Percentiles rank a stretch among this genome's conserved stretches.
Evolutionary conservation across 495 filamentous ascomycete species (phyloP).

Genomic region (Antarctomyces pellizariae): DNA sequence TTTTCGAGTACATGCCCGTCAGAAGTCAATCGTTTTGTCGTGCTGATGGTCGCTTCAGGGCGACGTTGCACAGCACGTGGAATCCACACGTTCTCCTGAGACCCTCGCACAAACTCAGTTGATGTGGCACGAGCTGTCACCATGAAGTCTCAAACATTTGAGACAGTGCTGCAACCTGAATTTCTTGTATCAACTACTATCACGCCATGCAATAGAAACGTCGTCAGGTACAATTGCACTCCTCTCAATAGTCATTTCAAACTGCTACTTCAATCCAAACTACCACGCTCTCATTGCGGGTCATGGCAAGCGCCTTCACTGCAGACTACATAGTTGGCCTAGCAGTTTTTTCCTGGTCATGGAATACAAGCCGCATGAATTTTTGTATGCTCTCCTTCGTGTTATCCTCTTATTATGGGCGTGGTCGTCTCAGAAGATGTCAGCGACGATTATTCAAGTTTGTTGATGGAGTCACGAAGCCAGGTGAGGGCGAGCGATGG

Average conservation of each 20-base stretch:
- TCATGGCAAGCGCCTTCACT: constrained; percentile 2
- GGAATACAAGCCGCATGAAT: not conserved
- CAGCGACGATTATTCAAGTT: not conserved
- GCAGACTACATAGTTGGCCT: not conserved
- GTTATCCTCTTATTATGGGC: not conserved
- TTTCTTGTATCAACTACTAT: not conserved
- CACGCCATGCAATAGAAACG: not conserved
- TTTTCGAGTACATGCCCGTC: constrained; percentile 1
- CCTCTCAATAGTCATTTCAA: not conserved
- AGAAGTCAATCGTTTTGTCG: no score
- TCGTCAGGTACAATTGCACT: not conserved
- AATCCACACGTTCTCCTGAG: no score
- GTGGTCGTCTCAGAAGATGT: not conserved
- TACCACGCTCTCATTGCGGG: not conserved
- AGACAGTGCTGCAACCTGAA: not conserved
- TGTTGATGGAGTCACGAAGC: no score
- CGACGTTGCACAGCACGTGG: no score
- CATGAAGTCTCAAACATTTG: no score
- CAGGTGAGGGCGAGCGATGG: no score
- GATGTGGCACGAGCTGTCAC: no score
- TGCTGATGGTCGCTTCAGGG: no score
- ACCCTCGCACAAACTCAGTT: no score
- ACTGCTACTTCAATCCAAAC: not conserved
- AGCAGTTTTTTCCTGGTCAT: not conserved
- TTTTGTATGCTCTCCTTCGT: not conserved